phyloP scores from a whole-genome alignment of 108 stramenopile genomes.

The Skeletonema costatum region DNA sequence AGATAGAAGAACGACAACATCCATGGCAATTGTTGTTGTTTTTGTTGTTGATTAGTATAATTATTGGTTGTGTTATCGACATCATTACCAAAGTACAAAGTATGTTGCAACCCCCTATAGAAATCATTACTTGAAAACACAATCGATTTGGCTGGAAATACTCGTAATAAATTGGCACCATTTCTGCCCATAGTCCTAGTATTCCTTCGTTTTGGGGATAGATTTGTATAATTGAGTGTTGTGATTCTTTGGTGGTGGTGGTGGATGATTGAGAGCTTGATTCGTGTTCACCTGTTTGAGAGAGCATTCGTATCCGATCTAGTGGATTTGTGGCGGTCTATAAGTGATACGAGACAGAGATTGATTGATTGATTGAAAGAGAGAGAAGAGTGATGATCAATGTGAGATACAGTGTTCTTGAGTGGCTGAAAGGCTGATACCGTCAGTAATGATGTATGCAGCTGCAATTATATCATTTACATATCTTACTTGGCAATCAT shows the following conservation, averaged over 20 bases:
- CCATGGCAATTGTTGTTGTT: slow-evolving; percentile 44
- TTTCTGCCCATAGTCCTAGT: slow-evolving; percentile 89
- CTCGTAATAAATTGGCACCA: slow-evolving; percentile 85
- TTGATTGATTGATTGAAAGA: not conserved
- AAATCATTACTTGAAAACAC: slow-evolving; percentile 86
- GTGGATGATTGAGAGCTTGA: too few species aligned
- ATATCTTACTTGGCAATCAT: slow-evolving; percentile 80
- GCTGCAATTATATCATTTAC: too few species aligned
- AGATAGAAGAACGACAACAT: slow-evolving; percentile 64
- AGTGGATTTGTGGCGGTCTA: slow-evolving; percentile 88
- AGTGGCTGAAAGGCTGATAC: too few species aligned
- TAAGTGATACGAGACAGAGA: not conserved
- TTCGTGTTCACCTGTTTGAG: slow-evolving; percentile 85
- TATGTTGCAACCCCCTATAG: slow-evolving; percentile 53
- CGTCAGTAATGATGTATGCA: too few species aligned
- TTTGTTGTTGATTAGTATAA: not conserved
- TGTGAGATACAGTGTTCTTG: too few species aligned
- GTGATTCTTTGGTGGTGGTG: slow-evolving; percentile 10
- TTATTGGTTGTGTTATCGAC: not conserved
- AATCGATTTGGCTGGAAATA: slow-evolving; percentile 86
- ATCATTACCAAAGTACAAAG: slow-evolving; percentile 18
- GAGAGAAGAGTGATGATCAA: too few species aligned
- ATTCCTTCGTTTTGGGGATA: slow-evolving; percentile 82
- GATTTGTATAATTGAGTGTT: slow-evolving; percentile 56
- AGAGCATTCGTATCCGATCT: slow-evolving; percentile 89